Evolutionary conservation across 306 rosid species (phyloP).

Genomic region (Cicer bijugum): DNA sequence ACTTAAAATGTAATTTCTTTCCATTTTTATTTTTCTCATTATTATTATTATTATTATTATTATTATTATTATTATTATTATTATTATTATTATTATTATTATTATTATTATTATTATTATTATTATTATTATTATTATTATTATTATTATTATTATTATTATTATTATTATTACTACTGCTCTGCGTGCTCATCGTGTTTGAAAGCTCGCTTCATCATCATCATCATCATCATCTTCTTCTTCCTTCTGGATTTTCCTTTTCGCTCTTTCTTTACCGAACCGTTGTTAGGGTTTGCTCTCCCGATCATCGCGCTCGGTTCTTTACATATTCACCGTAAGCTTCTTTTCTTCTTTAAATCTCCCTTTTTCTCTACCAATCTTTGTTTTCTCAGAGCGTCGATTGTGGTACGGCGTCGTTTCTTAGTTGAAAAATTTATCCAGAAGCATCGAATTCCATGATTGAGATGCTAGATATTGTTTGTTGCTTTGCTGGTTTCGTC

Average conservation of each 20-base stretch:
- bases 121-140: too few relatives aligned
- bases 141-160: too few relatives aligned
- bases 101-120: too few relatives aligned
- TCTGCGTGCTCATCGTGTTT: too few relatives aligned
- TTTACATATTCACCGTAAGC: slow-evolving; percentile 31
- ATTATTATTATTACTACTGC: too few relatives aligned
- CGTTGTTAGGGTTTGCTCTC: slow-evolving; percentile 46
- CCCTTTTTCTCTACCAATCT: slow-evolving; percentile 7
- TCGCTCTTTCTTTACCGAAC: slow-evolving; percentile 2
- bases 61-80: too few relatives aligned
- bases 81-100: too few relatives aligned
- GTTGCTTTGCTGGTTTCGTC: slow-evolving; percentile 1
- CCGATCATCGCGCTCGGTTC: neutral
- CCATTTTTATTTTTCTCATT: neutral
- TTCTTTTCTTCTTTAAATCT: neutral
- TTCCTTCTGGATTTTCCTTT: slow-evolving; percentile 28
- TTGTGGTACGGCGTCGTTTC: slow-evolving; percentile 3
- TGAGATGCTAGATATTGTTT: slow-evolving; percentile 2
- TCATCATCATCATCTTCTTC: slow-evolving; percentile 7
- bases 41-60: too few relatives aligned
- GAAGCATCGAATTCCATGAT: neutral
- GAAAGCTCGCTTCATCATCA: too few relatives aligned
- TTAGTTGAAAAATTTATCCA: neutral
- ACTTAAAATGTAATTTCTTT: neutral
- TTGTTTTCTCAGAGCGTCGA: neutral